phyloP scores from a whole-genome alignment of 176 grass and related monocot species.

The Hyparrhenia diplandra region DNA sequence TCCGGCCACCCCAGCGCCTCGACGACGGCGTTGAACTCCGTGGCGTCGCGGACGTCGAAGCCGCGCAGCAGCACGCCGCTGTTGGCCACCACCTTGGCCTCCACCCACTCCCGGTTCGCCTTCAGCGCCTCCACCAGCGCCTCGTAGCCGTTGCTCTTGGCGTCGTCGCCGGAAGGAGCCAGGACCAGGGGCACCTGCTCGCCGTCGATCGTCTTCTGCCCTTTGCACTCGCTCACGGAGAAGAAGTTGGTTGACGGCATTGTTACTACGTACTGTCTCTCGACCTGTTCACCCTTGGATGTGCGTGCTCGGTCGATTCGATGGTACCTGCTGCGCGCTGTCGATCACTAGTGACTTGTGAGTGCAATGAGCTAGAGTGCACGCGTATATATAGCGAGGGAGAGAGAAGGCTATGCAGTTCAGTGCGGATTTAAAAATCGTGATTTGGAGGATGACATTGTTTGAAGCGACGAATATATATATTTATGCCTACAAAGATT shows the following conservation, averaged over 20 bases:
- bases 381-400: neutral
- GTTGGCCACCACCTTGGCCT: constrained; percentile 40
- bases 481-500: constrained; percentile 8
- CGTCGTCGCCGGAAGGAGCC: neutral
- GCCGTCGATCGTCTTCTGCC: constrained; percentile 50
- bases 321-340: neutral
- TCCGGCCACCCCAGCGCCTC: constrained; percentile 53
- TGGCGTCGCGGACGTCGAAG: constrained; percentile 47
- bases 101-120: constrained; percentile 44
- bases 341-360: too few species aligned
- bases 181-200: constrained; percentile 57
- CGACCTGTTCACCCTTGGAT: neutral
- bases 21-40: constrained; percentile 50
- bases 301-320: neutral
- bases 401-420: neutral
- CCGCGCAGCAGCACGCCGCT: constrained; percentile 55
- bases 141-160: neutral
- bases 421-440: neutral
- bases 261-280: too few species aligned
- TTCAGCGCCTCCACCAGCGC: constrained; percentile 32
- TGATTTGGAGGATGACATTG: neutral
- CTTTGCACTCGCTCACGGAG: constrained; percentile 42
- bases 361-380: neutral
- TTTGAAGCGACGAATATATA: neutral
- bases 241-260: constrained; percentile 16